Base-by-base conservation (phyloP, 2,329 filamentous ascomycete species). In the Cladobotryum mycophilum region DNA sequence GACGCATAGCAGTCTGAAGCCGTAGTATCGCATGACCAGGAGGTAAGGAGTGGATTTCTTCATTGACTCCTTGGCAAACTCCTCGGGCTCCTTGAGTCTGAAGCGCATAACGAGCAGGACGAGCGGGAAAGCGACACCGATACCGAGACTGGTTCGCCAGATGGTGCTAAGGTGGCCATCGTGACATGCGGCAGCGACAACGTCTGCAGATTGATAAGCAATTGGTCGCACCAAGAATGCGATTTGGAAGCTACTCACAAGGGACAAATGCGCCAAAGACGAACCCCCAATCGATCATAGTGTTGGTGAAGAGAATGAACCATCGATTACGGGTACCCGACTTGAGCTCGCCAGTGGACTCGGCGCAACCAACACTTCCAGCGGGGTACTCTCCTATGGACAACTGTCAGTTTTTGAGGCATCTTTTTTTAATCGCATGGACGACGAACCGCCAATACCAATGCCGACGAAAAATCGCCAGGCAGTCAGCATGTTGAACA, bases 231-330 rank as follows among this genome's bases (percentile, higher is more conserved):
- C n/a, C 43, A 35, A 22, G 18, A 34, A 41, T 12, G 12, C 2
- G 6, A 12, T 8, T 18, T 2, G 3, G 25, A 1, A 5, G 5
- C 9, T 2, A 60, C 68, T 54, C 38, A 70, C 69, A 80, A 3
- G 89, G 88, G 2, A 93, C 82, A 54, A 95, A 81, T 0, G 88
- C 84, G 8, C 88, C 84, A 49, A 92, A 75, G 2, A 95, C 86
- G 57, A 95, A 96, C 1, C 88, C 90, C 62, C 70, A 80, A 63
- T 95, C 88, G 53, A 95, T 95, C 75, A 90, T 87, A 20, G 86
- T 82, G 67, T 95, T 95, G 43, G 88, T 95, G 67, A 93, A 95
- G 56, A 95, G 76, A 60, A 92, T 88, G 64, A 91, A 96, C 89
- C 89, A 95, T 37, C 86, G 78, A 64, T 96, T 92, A n/a, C 91